phyloP scores from a whole-genome alignment of 768 basidiomycete species.

The Pulveroboletus sp. region DNA sequence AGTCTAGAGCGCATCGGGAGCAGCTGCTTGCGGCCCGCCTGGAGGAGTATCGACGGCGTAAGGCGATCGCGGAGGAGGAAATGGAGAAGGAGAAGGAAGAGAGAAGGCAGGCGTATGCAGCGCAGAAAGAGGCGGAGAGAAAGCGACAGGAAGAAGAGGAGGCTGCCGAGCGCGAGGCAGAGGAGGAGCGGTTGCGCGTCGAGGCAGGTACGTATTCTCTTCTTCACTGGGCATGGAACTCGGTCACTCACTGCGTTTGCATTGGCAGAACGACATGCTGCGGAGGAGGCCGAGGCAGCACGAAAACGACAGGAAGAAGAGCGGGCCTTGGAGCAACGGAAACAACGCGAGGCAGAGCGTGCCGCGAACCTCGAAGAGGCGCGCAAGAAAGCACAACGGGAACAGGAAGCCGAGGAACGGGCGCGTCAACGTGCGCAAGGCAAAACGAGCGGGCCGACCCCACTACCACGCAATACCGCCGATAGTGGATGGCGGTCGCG shows the following conservation, averaged over 20 bases:
- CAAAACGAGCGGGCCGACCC: conserved; percentile 23
- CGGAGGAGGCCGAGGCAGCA: conserved; percentile 53
- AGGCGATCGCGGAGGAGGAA: conserved; percentile 54
- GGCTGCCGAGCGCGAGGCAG: conserved; percentile 19
- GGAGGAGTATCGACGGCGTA: conserved; percentile 63
- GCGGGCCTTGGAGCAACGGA: conserved; percentile 46
- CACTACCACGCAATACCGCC: conserved; percentile 17
- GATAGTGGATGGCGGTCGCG: conserved; percentile 14
- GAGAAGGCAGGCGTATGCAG: conserved; percentile 57
- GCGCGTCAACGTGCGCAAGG: conserved; percentile 34
- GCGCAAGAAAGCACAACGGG: conserved; percentile 59
- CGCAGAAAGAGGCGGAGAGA: conserved; percentile 51
- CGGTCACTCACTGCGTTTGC: conserved; percentile 4
- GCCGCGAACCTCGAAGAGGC: conserved; percentile 53
- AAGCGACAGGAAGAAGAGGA: conserved; percentile 25
- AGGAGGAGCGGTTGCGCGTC: conserved; percentile 42
- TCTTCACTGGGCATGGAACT: not conserved
- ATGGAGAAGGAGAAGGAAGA: conserved; percentile 84
- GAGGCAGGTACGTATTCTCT: conserved; percentile 48
- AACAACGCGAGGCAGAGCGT: conserved; percentile 49
- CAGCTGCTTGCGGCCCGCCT: conserved; percentile 54
- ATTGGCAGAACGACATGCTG: conserved; percentile 51
- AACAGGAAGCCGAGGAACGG: conserved; percentile 65
- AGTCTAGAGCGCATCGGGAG: conserved; percentile 56
- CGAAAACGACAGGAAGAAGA: conserved; percentile 66